phyloP scores from a whole-genome alignment of 2,329 filamentous ascomycete species.

The Aspergillus pseudoglaucus region DNA sequence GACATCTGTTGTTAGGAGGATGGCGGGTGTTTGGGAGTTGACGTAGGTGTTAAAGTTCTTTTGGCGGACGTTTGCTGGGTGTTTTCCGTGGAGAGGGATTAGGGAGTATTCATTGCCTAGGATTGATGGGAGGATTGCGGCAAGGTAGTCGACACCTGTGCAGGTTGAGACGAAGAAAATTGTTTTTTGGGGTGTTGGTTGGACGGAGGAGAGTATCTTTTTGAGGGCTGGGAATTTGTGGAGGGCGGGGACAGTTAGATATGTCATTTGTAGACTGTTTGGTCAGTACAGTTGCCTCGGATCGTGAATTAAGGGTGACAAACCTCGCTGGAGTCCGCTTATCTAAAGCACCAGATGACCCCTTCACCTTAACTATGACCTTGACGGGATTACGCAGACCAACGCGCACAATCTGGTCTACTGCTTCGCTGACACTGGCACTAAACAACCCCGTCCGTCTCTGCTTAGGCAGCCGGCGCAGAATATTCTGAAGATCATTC shows the following conservation, averaged over 20 bases:
- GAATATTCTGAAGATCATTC: conserved; percentile 77
- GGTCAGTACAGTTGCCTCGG: conserved; percentile 9
- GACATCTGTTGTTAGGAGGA: conserved; percentile 88
- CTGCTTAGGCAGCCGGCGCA: conserved; percentile 83
- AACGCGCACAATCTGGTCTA: conserved; percentile 85
- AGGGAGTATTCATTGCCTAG: conserved; percentile 63
- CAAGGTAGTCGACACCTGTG: conserved; percentile 90
- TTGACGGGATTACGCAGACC: conserved; percentile 91
- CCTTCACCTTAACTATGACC: conserved; percentile 87
- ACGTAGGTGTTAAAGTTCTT: conserved; percentile 82
- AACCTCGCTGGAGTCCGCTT: conserved; percentile 75
- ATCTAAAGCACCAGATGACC: conserved; percentile 66
- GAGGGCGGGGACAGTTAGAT: conserved; percentile 66
- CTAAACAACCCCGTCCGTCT: conserved; percentile 89
- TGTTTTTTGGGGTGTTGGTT: conserved; percentile 71
- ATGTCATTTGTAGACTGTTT: conserved; percentile 74
- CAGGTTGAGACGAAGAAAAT: conserved; percentile 94
- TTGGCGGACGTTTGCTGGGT: conserved; percentile 76
- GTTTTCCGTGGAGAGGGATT: conserved; percentile 84
- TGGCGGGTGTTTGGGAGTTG: conserved; percentile 64
- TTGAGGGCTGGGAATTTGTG: conserved; percentile 73
- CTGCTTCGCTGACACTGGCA: conserved; percentile 90
- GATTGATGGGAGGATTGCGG: conserved; percentile 67
- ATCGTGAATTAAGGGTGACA: background rate
- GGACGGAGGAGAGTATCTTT: conserved; percentile 61